phyloP scores from a whole-genome alignment of 441 rosid species.

The Pelargonium cotyledonis region DNA sequence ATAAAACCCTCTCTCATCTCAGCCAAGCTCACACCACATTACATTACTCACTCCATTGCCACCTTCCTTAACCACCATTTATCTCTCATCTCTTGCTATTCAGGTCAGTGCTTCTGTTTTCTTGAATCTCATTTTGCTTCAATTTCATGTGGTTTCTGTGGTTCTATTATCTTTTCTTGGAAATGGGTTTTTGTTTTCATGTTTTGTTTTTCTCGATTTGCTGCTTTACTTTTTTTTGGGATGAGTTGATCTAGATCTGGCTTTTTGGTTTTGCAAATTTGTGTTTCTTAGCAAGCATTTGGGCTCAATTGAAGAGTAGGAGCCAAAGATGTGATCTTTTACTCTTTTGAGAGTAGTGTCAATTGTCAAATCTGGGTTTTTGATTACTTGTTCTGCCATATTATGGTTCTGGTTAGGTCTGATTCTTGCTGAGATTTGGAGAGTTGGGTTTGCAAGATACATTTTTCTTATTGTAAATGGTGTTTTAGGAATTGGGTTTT shows the following conservation, averaged over 20 bases:
- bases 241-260: constrained; percentile 39
- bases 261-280: background rate
- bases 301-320: background rate
- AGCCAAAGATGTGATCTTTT: background rate
- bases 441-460: constrained; percentile 9
- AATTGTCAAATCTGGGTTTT: constrained; percentile 35
- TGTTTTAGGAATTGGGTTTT: background rate
- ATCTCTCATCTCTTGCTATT: constrained; percentile 37
- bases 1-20: constrained; percentile 16
- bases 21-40: constrained; percentile 14
- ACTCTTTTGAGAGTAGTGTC: constrained; percentile 17
- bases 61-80: constrained; percentile 12
- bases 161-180: constrained; percentile 14
- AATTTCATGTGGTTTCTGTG: constrained; percentile 10
- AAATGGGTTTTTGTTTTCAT: constrained; percentile 1
- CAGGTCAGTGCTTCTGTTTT: constrained; percentile 40
- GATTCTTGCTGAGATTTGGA: constrained; percentile 7
- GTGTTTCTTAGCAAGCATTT: background rate
- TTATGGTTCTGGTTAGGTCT: constrained; percentile 2
- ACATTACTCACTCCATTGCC: constrained; percentile 12
- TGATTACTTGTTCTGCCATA: background rate
- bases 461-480: background rate
- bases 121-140: constrained; percentile 17
- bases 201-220: background rate
- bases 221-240: constrained; percentile 1